Evolutionary conservation across 164 flowering plant genomes (phyloP).

Genomic region (Platanus orientalis): DNA sequence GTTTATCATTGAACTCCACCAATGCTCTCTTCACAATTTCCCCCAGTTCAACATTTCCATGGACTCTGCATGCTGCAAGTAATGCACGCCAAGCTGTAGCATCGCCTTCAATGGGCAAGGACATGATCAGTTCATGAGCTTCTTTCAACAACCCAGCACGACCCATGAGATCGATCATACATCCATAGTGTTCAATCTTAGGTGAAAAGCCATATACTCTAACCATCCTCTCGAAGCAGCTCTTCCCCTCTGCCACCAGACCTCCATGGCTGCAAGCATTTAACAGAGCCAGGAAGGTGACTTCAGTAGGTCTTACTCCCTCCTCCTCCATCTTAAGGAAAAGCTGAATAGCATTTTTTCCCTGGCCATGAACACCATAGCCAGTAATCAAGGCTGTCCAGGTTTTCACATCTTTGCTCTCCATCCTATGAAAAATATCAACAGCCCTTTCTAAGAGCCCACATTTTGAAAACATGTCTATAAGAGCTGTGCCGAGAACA

Average conservation of each 20-base stretch:
- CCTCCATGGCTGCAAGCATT: slow-evolving; percentile 55
- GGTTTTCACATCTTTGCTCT: slow-evolving; percentile 35
- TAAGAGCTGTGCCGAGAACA: slow-evolving; percentile 40
- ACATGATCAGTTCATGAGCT: slow-evolving; percentile 34
- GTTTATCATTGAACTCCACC: slow-evolving; percentile 21
- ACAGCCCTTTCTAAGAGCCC: slow-evolving; percentile 33
- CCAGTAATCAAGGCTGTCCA: slow-evolving; percentile 54
- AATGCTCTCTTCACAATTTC: slow-evolving; percentile 24
- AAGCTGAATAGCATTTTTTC: slow-evolving; percentile 24
- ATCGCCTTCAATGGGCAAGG: slow-evolving; percentile 35
- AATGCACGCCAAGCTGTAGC: slow-evolving; percentile 44
- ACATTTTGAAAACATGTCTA: slow-evolving; percentile 46
- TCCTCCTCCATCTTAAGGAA: slow-evolving; percentile 36
- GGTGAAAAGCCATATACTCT: slow-evolving; percentile 25
- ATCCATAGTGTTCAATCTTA: slow-evolving; percentile 43
- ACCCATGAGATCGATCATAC: slow-evolving; percentile 47
- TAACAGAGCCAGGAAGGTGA: slow-evolving; percentile 37
- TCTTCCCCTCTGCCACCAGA: slow-evolving; percentile 40
- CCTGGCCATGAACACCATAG: slow-evolving; percentile 42
- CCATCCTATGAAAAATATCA: slow-evolving; percentile 31
- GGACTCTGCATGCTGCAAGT: slow-evolving; percentile 41
- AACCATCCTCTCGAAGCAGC: slow-evolving; percentile 35
- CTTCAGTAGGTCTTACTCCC: slow-evolving; percentile 38
- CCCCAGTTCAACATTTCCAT: slow-evolving; percentile 39
- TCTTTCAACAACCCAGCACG: slow-evolving; percentile 48